Evolutionary conservation across 306 rosid species (phyloP), one percentile per base, ranked within the genome.

Genomic region (Fragaria ananassa): DNA sequence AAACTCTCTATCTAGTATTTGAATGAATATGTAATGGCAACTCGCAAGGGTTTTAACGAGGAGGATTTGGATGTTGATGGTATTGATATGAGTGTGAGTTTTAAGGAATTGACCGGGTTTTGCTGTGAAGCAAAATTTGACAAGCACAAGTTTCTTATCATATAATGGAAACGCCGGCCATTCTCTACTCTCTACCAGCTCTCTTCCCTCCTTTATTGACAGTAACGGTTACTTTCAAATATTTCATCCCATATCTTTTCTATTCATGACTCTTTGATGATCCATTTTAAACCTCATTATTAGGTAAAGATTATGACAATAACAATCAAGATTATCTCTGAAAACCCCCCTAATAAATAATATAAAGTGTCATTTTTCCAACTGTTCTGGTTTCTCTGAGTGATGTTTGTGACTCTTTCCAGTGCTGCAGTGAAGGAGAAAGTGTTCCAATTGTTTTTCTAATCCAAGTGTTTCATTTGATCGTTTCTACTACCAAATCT

Each of bases 91-190:
- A 64, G 78, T 70, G 45, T 66, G 84, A 81, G 84, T 72, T 82
- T 65, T 75, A 88, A 89, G 90, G 85, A 87, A 94, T 80, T 91
- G 84, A 76, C 79, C 82, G 79, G 35, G 88, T 87, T 85, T 78
- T 86, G 53, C 70, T 83, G 82, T 76, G 78, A 85, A 86, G 92
- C 87, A 83, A 86, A 72, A 45, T 46, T 70, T 85, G 74, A 62
- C n/a, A 51, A 60, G 77, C 77, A 75, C 77, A 46, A 65, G 44
- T 62, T 14, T 62, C 68, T 31, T 60, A 60, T 60, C 8, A 25
- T 25, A 60, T 25, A 4, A 56, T 21, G 11, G 62, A 56, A 11
- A 56, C 2, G 85, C 87, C 84, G 92, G 87, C 93, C 80, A 51
- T 29, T 79, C 27, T 65, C 13, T 37, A 37, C 4, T 64, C 10